phyloP scores from a whole-genome alignment of 768 basidiomycete genomes.

The Auriscalpium vulgare region DNA sequence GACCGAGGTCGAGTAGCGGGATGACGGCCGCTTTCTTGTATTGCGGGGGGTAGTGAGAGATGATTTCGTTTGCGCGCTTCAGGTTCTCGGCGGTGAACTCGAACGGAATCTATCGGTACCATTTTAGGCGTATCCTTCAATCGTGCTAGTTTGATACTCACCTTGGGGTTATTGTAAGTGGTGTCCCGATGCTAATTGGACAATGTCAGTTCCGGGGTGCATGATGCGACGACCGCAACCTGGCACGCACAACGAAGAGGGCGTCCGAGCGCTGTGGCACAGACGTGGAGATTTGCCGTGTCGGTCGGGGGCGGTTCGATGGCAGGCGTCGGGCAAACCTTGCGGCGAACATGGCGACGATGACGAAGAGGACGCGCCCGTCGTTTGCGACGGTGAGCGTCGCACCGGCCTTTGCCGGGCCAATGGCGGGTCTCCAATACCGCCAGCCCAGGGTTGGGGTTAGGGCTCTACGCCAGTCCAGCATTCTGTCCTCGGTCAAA shows the following conservation, averaged over 20 bases:
- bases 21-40: slow-evolving; percentile 99
- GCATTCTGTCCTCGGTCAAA: no score
- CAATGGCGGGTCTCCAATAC: slow-evolving; percentile 6
- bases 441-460: no score
- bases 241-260: slow-evolving; percentile 69
- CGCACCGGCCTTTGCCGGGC: slow-evolving; percentile 10
- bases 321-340: slow-evolving; percentile 7
- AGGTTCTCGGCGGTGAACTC: slow-evolving; percentile 75
- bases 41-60: slow-evolving; percentile 89
- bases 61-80: slow-evolving; percentile 83
- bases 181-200: slow-evolving; percentile 83
- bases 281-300: slow-evolving; percentile 30
- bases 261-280: slow-evolving; percentile 61
- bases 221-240: slow-evolving; percentile 3
- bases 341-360: slow-evolving; percentile 2
- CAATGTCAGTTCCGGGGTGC: slow-evolving; percentile 12
- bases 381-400: not conserved
- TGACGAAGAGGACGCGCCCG: not conserved
- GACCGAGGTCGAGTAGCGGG: slow-evolving; percentile 91
- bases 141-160: slow-evolving; percentile 21
- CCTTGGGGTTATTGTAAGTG: slow-evolving; percentile 88
- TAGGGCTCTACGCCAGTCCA: no score
- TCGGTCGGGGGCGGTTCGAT: not conserved
- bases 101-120: slow-evolving; percentile 68
- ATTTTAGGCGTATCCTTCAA: not conserved